A percentile compares a stretch with the other conserved stretches of the same genome.
Evolutionary conservation across 1,284 basidiomycete genomes (phyloP).

Genomic region (Cutaneotrichosporon cyanovorans): DNA sequence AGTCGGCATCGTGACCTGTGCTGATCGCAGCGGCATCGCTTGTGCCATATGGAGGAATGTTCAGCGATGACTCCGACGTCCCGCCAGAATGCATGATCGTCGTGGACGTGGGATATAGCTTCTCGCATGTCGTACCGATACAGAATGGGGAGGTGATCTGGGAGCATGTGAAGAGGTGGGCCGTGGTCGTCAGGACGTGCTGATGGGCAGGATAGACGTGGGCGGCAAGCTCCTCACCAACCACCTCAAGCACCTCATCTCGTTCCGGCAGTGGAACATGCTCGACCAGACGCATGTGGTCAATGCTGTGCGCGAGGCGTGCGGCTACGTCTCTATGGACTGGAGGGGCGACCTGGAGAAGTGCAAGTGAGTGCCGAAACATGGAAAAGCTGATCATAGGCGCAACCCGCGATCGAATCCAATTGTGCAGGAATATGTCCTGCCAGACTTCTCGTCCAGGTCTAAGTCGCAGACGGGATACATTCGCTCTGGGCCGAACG

Average conservation of each 20-base stretch:
- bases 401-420: constrained; percentile 48
- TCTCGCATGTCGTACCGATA: constrained; percentile 83
- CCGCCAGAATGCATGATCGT: constrained; percentile 71
- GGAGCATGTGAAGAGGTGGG: constrained; percentile 70
- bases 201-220: constrained; percentile 64
- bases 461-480: constrained; percentile 54
- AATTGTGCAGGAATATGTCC: constrained; percentile 76
- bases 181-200: not conserved
- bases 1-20: constrained; percentile 32
- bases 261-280: constrained; percentile 95
- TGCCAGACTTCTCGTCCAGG: constrained; percentile 73
- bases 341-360: constrained; percentile 66
- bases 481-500: constrained; percentile 50
- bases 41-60: constrained; percentile 63
- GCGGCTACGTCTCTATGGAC: constrained; percentile 74
- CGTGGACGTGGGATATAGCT: constrained; percentile 86
- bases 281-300: constrained; percentile 87
- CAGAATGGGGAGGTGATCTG: constrained; percentile 65
- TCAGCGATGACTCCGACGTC: constrained; percentile 49
- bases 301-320: constrained; percentile 78
- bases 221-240: constrained; percentile 92
- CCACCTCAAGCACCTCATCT: constrained; percentile 84
- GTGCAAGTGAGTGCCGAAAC: constrained; percentile 58
- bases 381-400: constrained; percentile 11
- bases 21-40: constrained; percentile 60